Evolutionary conservation across 2,329 filamentous ascomycete genomes (phyloP).

Genomic region (Tricladium varicosporioides): DNA sequence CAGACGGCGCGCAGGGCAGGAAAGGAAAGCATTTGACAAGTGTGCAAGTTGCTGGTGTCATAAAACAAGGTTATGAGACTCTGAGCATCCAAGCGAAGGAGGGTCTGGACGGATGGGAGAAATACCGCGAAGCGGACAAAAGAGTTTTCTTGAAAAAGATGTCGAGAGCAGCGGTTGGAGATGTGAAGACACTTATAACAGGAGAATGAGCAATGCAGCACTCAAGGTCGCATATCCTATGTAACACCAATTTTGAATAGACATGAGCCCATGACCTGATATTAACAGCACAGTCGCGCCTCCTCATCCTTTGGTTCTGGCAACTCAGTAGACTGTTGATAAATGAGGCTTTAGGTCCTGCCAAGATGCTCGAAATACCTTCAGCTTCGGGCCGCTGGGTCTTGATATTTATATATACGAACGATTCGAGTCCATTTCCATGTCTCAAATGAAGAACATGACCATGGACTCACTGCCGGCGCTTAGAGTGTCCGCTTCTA

Average conservation of each 20-base stretch:
- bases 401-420: no score
- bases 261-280: neutral
- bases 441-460: neutral
- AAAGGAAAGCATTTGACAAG: constrained; percentile 72
- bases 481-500: constrained; percentile 4
- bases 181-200: constrained; percentile 48
- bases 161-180: constrained; percentile 73
- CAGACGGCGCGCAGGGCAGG: constrained; percentile 49
- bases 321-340: no score
- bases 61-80: constrained; percentile 95
- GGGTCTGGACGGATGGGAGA: constrained; percentile 81
- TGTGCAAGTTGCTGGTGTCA: constrained; percentile 81
- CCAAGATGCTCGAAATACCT: no score
- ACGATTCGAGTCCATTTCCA: no score
- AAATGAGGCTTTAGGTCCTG: no score
- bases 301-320: no score
- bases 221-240: neutral
- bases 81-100: constrained; percentile 87
- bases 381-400: no score
- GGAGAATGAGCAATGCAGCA: constrained; percentile 17
- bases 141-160: constrained; percentile 83
- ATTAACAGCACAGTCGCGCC: no score
- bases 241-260: constrained; percentile 3
- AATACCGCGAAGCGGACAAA: constrained; percentile 83
- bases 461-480: neutral